These are phyloP conservation scores for Betula pendula DNA, from an alignment of 306 rosid species.

Conservation along the genomic window DNA sequence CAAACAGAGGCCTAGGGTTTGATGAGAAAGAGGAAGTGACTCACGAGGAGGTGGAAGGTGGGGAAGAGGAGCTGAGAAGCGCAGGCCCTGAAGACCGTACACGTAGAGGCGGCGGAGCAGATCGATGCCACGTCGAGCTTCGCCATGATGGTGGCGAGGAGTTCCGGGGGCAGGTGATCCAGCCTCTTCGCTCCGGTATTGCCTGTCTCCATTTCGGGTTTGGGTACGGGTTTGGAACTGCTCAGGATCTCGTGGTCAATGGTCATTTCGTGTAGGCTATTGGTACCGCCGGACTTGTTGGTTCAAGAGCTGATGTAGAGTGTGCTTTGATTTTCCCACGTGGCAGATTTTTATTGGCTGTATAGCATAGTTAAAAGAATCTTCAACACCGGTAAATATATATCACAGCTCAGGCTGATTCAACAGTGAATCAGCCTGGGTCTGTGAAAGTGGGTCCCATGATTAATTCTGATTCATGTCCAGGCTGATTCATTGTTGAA, in stretches of 20 bases:
- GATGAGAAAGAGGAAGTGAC: slow-evolving; percentile 3
- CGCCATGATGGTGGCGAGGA: slow-evolving; percentile 62
- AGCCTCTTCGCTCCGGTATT: slow-evolving; percentile 36
- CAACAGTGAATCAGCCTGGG: too few relatives aligned
- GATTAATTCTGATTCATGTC: too few relatives aligned
- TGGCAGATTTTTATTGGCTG: not conserved
- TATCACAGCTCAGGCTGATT: too few relatives aligned
- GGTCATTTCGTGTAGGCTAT: not conserved
- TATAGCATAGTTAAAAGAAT: not conserved
- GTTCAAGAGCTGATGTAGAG: not conserved
- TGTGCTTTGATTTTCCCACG: not conserved
- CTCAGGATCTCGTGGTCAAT: not conserved
- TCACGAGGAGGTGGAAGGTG: slow-evolving; percentile 71
- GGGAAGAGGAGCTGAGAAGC: slow-evolving; percentile 68
- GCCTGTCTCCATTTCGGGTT: slow-evolving; percentile 22
- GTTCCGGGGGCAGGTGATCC: slow-evolving; percentile 62
- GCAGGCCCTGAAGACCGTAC: slow-evolving; percentile 57
- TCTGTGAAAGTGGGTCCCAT: too few relatives aligned
- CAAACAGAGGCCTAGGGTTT: not conserved
- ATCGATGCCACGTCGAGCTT: slow-evolving; percentile 84
- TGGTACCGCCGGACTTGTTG: not conserved
- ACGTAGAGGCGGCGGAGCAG: slow-evolving; percentile 73
- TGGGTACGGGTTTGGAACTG: not conserved
- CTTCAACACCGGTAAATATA: too few relatives aligned
- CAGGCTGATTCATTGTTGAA: too few relatives aligned